A percentile compares a stretch with the other conserved stretches of the same genome.
Conservation (phyloP, 768 basidiomycete species). For the Podaxis mareebaensis region DNA sequence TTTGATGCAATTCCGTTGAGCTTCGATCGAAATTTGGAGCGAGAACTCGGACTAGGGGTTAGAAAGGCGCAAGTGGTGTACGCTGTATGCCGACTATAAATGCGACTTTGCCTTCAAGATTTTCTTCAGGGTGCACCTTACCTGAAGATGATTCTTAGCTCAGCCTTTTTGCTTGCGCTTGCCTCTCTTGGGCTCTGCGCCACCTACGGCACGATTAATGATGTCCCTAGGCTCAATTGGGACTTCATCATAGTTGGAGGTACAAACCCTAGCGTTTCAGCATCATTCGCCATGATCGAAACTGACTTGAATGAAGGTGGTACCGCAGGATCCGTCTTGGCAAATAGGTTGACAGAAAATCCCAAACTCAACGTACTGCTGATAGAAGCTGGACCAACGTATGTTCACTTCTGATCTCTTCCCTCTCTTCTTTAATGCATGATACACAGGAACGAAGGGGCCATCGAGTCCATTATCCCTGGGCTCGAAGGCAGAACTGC, state of each 20-base stretch:
- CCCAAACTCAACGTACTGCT: conserved; percentile 23
- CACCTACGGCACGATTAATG: background rate
- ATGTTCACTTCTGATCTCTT: background rate
- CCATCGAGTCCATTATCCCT: conserved; percentile 19
- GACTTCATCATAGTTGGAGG: conserved; percentile 24
- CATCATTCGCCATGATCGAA: background rate
- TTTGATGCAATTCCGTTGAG: too few relatives aligned
- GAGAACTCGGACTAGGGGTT: too few relatives aligned
- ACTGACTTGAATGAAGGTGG: conserved; percentile 19
- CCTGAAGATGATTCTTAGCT: background rate
- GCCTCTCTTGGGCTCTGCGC: background rate
- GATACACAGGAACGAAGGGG: conserved; percentile 19
- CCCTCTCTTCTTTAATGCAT: background rate
- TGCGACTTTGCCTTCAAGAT: too few relatives aligned
- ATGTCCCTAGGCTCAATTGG: background rate
- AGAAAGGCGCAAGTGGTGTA: too few relatives aligned
- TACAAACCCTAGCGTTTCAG: conserved; percentile 1
- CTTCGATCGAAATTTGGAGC: too few relatives aligned
- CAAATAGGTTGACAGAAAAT: conserved; percentile 26
- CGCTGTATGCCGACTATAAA: too few relatives aligned
- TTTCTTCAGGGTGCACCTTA: background rate
- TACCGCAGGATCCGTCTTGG: conserved; percentile 27
- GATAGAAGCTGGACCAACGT: conserved; percentile 27
- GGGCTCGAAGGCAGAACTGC: background rate
- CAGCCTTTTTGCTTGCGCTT: background rate